Percentiles rank a stretch among this genome's conserved stretches.
phyloP scores from a whole-genome alignment of 305 asterid species.

The Fraxinus sp. region DNA sequence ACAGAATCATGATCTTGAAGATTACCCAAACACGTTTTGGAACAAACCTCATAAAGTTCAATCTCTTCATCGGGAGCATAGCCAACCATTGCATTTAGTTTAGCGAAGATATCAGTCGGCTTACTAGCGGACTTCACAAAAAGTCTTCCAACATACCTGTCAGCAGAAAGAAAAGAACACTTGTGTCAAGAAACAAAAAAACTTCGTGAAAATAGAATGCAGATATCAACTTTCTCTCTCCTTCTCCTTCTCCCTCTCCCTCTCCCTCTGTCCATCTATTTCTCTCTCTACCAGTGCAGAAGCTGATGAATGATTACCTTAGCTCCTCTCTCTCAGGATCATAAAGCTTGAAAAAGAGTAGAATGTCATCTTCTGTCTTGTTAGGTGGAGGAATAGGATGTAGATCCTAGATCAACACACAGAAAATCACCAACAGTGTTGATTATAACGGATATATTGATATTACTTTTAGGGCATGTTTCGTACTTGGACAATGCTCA shows the following conservation, averaged over 20 bases:
- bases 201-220: background rate
- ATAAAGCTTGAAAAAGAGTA: constrained; percentile 35
- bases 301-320: constrained; percentile 21
- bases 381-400: constrained; percentile 25
- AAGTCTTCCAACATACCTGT: constrained; percentile 54
- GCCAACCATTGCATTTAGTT: constrained; percentile 59
- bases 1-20: constrained; percentile 10
- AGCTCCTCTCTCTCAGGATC: constrained; percentile 33
- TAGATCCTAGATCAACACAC: constrained; percentile 20
- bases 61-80: constrained; percentile 58
- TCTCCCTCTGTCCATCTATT: background rate
- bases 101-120: constrained; percentile 51
- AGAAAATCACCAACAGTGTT: background rate
- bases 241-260: background rate
- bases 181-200: background rate
- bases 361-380: constrained; percentile 31
- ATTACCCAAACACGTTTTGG: constrained; percentile 9
- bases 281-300: background rate
- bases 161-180: constrained; percentile 14
- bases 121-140: constrained; percentile 46
- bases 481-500: background rate
- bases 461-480: background rate
- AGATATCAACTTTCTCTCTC: background rate
- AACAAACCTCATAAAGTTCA: constrained; percentile 62
- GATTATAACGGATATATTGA: background rate